Evolutionary conservation across 164 flowering plant genomes (phyloP).

Genomic region (Vitis vinifera): ASM3070453v1 NC_081805.1:3977001-3977500

Average conservation of each 20-base stretch:
- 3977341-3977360: slow-evolving; percentile 35
- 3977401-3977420: slow-evolving; percentile 56
- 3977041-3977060: slow-evolving; percentile 49
- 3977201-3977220: slow-evolving; percentile 44
- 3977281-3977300: slow-evolving; percentile 56
- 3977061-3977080: slow-evolving; percentile 22
- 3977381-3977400: slow-evolving; percentile 79
- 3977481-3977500: slow-evolving; percentile 42
- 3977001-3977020: no score
- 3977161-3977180: slow-evolving; percentile 34
- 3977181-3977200: slow-evolving; percentile 28
- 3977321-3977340: slow-evolving; percentile 39
- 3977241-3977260: slow-evolving; percentile 89
- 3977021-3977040: slow-evolving; percentile 22
- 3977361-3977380: slow-evolving; percentile 56
- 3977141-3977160: slow-evolving; percentile 46
- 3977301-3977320: slow-evolving; percentile 61
- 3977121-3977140: slow-evolving; percentile 47
- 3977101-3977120: slow-evolving; percentile 40
- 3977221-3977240: slow-evolving; percentile 44
- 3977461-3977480: slow-evolving; percentile 67
- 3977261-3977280: slow-evolving; percentile 92
- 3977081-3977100: slow-evolving; percentile 35
- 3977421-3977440: slow-evolving; percentile 41
- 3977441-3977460: slow-evolving; percentile 81